phyloP scores from a whole-genome alignment of 1,284 basidiomycete species.

The Melampsora americana region DNA sequence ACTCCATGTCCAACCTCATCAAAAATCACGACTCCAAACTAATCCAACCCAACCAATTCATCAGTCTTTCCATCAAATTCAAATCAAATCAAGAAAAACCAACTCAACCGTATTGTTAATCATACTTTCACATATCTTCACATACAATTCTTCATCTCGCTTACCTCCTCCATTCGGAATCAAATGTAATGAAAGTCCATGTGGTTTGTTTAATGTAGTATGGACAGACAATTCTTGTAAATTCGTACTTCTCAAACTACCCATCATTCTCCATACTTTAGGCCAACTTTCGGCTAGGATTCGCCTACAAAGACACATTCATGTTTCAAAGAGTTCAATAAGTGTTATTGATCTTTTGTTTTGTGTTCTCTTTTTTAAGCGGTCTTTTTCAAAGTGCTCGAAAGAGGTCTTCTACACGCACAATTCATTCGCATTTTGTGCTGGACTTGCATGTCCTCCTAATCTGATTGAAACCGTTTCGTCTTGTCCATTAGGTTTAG shows the following conservation, averaged over 20 bases:
- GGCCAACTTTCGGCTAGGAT: constrained; percentile 13
- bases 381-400: not conserved
- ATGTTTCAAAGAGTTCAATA: not conserved
- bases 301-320: not conserved
- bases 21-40: constrained; percentile 14
- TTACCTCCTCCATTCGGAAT: not conserved
- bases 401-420: not conserved
- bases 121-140: constrained; percentile 23
- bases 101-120: not conserved
- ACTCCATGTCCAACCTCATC: constrained; percentile 26
- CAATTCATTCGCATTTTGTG: constrained; percentile 7
- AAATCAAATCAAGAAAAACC: not conserved
- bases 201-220: not conserved
- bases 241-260: not conserved
- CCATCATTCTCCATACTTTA: constrained; percentile 19
- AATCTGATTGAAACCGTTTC: constrained; percentile 19
- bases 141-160: constrained; percentile 12
- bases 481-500: not conserved
- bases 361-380: not conserved
- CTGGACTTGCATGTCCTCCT: not conserved
- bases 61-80: not conserved
- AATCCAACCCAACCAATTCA: not conserved
- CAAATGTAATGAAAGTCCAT: constrained; percentile 7
- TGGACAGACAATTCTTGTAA: not conserved
- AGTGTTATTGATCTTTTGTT: too few relatives aligned